Percentiles rank a stretch among this genome's conserved stretches.
Evolutionary conservation across 768 basidiomycete genomes (phyloP).

Genomic region (Naganishia vaughanmartiniae): DNA sequence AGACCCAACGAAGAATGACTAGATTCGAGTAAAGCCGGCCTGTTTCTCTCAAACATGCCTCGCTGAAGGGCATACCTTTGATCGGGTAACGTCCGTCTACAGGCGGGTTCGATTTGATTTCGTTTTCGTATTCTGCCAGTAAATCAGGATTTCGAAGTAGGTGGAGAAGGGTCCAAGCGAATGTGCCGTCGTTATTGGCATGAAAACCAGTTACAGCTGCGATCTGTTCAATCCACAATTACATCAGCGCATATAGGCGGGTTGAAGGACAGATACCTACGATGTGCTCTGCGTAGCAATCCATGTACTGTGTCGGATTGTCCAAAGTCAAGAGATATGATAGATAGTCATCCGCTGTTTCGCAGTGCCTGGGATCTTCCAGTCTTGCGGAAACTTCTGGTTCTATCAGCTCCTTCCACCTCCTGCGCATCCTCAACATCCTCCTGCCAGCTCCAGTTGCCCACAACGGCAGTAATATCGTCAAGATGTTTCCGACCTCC

Average conservation of each 20-base stretch:
- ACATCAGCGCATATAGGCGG: no score
- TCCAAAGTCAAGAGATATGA: conserved; percentile 20
- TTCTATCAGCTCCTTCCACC: conserved; percentile 6
- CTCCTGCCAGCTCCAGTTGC: conserved; percentile 9
- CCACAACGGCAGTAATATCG: conserved; percentile 24
- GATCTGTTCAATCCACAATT: not conserved
- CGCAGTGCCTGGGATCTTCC: not conserved
- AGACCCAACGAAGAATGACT: not conserved
- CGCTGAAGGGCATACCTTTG: conserved; percentile 20
- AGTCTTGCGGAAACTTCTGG: conserved; percentile 1
- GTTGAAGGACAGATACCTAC: conserved; percentile 1
- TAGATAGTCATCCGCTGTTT: conserved; percentile 17
- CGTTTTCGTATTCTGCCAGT: conserved; percentile 5
- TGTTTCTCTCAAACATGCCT: conserved; percentile 20
- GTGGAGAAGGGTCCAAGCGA: conserved; percentile 20
- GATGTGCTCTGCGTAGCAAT: conserved; percentile 8
- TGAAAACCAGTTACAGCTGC: not conserved
- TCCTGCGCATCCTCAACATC: conserved; percentile 1
- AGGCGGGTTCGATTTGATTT: conserved; percentile 10
- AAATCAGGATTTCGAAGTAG: conserved; percentile 7
- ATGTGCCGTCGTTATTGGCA: conserved; percentile 1
- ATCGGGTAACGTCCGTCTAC: not conserved
- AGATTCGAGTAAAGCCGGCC: conserved; percentile 4
- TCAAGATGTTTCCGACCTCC: conserved; percentile 1
- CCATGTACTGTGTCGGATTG: not conserved